Conservation (phyloP, 768 basidiomycete species). For the Candolleomyces aberdarensis region DNA sequence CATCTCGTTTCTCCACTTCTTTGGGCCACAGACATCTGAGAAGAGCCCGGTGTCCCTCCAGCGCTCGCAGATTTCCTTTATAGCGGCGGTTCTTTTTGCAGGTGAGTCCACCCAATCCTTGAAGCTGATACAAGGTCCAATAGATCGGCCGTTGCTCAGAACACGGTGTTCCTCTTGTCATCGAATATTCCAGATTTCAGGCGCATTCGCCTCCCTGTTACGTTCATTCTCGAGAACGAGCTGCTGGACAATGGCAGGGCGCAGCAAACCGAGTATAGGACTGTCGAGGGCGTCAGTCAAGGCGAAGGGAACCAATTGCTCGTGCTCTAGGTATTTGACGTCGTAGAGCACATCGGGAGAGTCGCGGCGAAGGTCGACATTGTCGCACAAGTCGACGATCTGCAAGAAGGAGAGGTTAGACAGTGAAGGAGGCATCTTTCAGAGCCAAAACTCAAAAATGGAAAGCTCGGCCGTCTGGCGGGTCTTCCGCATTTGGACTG, state of each 20-base stretch:
- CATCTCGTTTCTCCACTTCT: conserved; percentile 83
- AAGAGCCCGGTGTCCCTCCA: conserved; percentile 72
- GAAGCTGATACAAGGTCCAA: conserved; percentile 47
- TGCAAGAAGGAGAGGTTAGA: conserved; percentile 50
- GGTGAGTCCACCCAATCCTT: conserved; percentile 49
- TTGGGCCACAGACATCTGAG: conserved; percentile 62
- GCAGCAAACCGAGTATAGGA: conserved; percentile 59
- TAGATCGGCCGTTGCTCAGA: conserved; percentile 19
- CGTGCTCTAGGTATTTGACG: conserved; percentile 13
- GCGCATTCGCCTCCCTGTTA: conserved; percentile 20
- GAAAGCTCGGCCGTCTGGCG: neutral
- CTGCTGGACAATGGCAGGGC: conserved; percentile 52
- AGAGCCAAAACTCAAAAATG: neutral
- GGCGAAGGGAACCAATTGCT: conserved; percentile 12
- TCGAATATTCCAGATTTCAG: conserved; percentile 40
- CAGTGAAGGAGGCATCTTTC: conserved; percentile 10
- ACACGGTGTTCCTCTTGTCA: conserved; percentile 24
- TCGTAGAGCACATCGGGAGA: conserved; percentile 13
- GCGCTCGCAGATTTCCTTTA: conserved; percentile 66
- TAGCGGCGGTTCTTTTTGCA: conserved; percentile 53
- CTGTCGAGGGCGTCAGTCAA: conserved; percentile 31
- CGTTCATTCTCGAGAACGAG: conserved; percentile 49
- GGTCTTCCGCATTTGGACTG: neutral
- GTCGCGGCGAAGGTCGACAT: conserved; percentile 43
- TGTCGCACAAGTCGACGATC: conserved; percentile 69